Base-by-base conservation (phyloP, 352 stramenopile genomes). In the Peronospora farinosa region DNA sequence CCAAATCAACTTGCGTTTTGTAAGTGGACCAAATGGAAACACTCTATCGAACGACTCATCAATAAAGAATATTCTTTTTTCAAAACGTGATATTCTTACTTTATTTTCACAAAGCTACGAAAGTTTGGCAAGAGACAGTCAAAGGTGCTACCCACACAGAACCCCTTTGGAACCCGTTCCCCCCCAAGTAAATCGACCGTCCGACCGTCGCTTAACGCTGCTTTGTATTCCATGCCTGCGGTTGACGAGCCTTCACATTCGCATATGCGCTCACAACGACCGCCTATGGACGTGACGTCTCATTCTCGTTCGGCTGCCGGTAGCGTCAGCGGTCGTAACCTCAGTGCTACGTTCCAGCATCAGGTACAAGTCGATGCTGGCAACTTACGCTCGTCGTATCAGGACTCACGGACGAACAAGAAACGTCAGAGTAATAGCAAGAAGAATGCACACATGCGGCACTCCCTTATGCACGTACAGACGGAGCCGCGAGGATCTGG, bases 391-490 rank as follows among this genome's bases (percentile, higher is more conserved):
- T 41, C 60, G 54, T 75, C 66, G 40, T 69, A 73, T 53, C 67
- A 78, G 43, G 63, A 74, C 35, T 48, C 65, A 25, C 23, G 49
- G 31, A 45, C 47, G 30, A 30, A 54, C 44, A 58, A 67, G 32
- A 72, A 61, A 38, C 46, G 56, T 25, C 46, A 62, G 3, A 56
- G 40, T 21, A 55, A 56, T 46, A 67, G 53, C 45, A 71, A 63
- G 36, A 71, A 67, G 33, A 71, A 23, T 42, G 27, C 46, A 10
- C 54, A 69, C 8, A 51, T 75, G 48, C 69, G 72, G 5, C 72
- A 82, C 57, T 79, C 72, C 48, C 66, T 82, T 33, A 69, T 63
- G 28, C 63, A 82, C 51, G 68, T 75, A 16, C 66, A 78, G 31
- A 42, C 35, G 2, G 60, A 67, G 7, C 48, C 50, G 11, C 64